Evolutionary conservation across 2,329 filamentous ascomycete species (phyloP), one percentile per base, ranked within the genome.

Genomic region (Zopfia rhizophila): DNA sequence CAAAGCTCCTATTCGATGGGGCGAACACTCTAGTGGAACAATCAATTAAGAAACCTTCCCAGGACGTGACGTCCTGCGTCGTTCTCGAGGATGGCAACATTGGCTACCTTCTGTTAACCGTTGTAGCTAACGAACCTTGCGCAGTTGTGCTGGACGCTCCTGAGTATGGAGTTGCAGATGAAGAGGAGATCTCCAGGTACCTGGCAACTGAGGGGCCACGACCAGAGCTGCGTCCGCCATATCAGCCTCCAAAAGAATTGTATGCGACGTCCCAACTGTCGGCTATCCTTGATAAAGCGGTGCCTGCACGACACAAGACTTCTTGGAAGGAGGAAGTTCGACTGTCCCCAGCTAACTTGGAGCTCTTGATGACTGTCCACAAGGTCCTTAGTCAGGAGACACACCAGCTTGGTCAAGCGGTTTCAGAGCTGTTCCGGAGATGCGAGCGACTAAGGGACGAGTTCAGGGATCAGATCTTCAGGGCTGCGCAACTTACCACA

Each of bases 351-450:
- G 82, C 87, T 16, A 89, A 87, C 2, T 77, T 92, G 13, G 82
- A 86, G 53, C 78, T 90, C 25, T 82, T 93, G 55, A 88, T 87
- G 19, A 84, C 89, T 48, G 84, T 85, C 0, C 89, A 93, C 67
- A 85, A 87, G 62, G 76, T 89, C 4, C 76, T 92, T 5, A 84
- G 84, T 51, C 80, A 82, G 7, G 88, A 92, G 68, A 90, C 87
- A 0, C 79, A 87, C 56, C 78, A 78, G 8, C 78, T 92, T 8
- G 87, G 88, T 12, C 75, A 82, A 30, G 88, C 87, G 1, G 88
- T 87, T 1, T 83, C 88, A 1, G 87, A 91, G 58, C 76, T 92
- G 5, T 92, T 91, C 72, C 78, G 85, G 18, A 81, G 85, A 42
- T 90, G 88, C 51, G 82, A 88, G 56, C 78, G 84, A 32, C 77